Conservation (phyloP, 2,329 filamentous ascomycete genomes). For the Orbilia ellipsospora region DNA sequence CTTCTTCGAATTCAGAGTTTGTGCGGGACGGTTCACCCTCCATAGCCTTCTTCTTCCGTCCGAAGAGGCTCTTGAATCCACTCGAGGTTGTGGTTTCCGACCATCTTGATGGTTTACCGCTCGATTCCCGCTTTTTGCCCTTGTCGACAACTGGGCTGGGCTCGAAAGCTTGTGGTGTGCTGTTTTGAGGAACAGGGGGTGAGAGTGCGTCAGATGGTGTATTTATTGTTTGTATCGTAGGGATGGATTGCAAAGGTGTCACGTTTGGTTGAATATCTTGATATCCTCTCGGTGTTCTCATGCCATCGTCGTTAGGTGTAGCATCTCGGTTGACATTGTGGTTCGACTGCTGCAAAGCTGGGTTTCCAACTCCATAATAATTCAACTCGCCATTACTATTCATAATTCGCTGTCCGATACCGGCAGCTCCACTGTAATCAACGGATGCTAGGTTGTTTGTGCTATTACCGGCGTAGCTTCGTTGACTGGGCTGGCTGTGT, state of each 20-base stretch:
- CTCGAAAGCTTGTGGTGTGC: conserved; percentile 14
- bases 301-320: conserved; percentile 65
- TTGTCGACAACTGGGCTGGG: conserved; percentile 68
- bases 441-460: conserved; percentile 60
- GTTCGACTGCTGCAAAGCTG: conserved; percentile 55
- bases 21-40: conserved; percentile 76
- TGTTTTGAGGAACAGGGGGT: conserved; percentile 55
- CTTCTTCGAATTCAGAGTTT: conserved; percentile 76
- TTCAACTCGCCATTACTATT: conserved; percentile 55
- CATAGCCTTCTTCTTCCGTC: conserved; percentile 71
- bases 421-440: conserved; percentile 63
- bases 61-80: conserved; percentile 77
- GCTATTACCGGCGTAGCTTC: conserved; percentile 47
- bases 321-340: conserved; percentile 76
- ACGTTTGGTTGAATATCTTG: conserved; percentile 34
- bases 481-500: conserved; percentile 45
- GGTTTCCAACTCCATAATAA: conserved; percentile 60
- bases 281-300: conserved; percentile 46
- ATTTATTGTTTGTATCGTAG: conserved; percentile 55
- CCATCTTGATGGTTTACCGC: conserved; percentile 91
- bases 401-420: conserved; percentile 58
- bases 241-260: conserved; percentile 24
- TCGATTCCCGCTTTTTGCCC: conserved; percentile 81
- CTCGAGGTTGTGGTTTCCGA: conserved; percentile 95
- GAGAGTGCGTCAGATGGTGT: conserved; percentile 57